These are phyloP conservation scores for Pestalotiopsis sp. DNA, from an alignment of 2,329 filamentous ascomycete genomes.

Conservation along the genomic window DNA sequence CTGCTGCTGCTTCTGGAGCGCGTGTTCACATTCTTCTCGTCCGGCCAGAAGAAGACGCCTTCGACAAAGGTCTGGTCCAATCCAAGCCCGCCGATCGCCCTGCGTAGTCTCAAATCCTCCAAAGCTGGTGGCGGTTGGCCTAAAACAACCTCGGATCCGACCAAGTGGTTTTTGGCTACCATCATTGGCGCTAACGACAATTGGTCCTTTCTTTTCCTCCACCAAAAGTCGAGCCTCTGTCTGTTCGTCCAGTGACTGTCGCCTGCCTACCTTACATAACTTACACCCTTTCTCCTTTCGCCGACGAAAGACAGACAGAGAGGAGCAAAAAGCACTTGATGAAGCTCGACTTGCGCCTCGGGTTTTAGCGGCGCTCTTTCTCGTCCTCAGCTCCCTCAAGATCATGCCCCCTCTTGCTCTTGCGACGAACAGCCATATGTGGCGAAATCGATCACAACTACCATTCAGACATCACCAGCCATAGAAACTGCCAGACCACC, in stretches of 20 bases:
- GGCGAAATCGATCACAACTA: conserved; percentile 1
- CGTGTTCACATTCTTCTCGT: neutral
- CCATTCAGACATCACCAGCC: neutral
- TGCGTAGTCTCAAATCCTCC: neutral
- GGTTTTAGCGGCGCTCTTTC: neutral
- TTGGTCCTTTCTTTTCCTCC: neutral
- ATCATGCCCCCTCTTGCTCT: conserved; percentile 11
- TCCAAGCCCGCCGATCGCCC: neutral
- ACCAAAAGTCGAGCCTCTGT: neutral
- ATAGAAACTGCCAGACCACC: neutral
- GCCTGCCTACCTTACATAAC: neutral
- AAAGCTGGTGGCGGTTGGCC: neutral
- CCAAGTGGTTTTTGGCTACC: neutral
- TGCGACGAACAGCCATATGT: conserved; percentile 10
- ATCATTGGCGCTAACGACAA: neutral
- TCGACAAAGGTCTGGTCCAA: neutral
- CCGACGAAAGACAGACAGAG: neutral
- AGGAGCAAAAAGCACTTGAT: conserved; percentile 2
- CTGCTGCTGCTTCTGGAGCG: neutral
- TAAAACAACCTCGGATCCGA: neutral
- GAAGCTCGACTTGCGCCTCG: conserved; percentile 7
- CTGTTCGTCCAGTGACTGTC: neutral
- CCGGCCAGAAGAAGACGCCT: neutral
- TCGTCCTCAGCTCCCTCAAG: neutral
- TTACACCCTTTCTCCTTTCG: neutral